Evolutionary conservation across 2,329 filamentous ascomycete genomes (phyloP), one percentile per base, ranked within the genome.

Genomic region (Bipolaris sorokiniana): DNA sequence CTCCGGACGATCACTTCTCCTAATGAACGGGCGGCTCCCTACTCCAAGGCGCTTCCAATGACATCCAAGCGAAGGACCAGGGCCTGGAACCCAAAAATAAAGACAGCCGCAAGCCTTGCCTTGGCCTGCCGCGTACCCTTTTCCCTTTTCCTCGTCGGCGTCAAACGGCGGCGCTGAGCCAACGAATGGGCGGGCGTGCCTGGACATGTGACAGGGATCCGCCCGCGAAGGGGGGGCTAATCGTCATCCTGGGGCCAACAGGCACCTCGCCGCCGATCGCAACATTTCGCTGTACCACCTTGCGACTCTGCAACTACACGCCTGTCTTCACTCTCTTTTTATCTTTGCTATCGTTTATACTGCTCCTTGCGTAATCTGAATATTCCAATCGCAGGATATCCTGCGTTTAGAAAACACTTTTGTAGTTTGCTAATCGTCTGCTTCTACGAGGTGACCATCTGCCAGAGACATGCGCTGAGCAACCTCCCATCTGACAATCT

Each of bases 81-180:
- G 42, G 51, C 38, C 31, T 41, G 5, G 15, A 56, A 20, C 26
- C 51, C 46, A 52, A 55, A 53, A 51, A 47, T 44, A 54, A 31
- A 44, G 15, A 28, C 20, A 18, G 22, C 22, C 4, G 38, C 18
- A 11, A 44, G 40, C 11, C 40, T 26, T 42, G 22, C 15, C 40
- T 36, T 34, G 53, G 18, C 53, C 53, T 58, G 54, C 59, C 55
- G 51, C 55, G 51, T 18, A 47, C 46, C 55, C 44, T 28, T 38
- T 45, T 31, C 28, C 28, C 10, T 31, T 28, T 20, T 41, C 38
- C 40, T 13, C 7, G 23, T 18, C 54, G 58, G 58, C 54, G 58
- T 51, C 55, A 49, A 52, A 51, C 61, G 61, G 62, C 56, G 61
- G 49, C 28, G 37, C 20, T n/a, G 18, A 11, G 36, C 5, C 49